Evolutionary conservation across 1,139 yeast species (phyloP).

Genomic region (Yamadazyma mexicana): DNA sequence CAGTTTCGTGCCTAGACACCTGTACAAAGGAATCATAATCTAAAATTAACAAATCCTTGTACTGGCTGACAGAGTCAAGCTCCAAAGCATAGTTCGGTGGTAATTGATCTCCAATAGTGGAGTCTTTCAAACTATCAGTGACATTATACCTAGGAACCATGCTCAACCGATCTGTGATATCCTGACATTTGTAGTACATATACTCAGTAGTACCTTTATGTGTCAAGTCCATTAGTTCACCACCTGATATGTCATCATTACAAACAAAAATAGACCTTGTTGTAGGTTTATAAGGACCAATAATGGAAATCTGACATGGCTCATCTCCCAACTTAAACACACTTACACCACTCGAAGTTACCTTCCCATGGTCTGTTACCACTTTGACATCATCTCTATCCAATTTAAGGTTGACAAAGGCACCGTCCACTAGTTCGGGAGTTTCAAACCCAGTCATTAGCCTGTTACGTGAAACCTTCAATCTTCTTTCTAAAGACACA

Average conservation of each 20-base stretch:
- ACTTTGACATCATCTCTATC: slow-evolving; percentile 2
- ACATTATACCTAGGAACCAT: slow-evolving; percentile 36
- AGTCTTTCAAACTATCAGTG: slow-evolving; percentile 42
- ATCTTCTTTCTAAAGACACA: slow-evolving; percentile 50
- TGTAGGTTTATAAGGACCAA: background rate
- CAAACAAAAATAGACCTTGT: slow-evolving; percentile 5
- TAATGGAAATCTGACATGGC: background rate
- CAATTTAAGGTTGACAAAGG: background rate
- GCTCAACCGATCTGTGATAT: slow-evolving; percentile 20
- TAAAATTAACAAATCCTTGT: slow-evolving; percentile 4
- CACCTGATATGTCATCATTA: slow-evolving; percentile 3
- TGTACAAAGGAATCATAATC: slow-evolving; percentile 1
- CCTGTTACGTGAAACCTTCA: slow-evolving; percentile 51
- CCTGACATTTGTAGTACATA: slow-evolving; percentile 40
- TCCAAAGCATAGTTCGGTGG: slow-evolving; percentile 44
- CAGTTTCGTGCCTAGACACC: background rate
- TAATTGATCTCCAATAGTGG: slow-evolving; percentile 50
- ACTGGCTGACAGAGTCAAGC: slow-evolving; percentile 3
- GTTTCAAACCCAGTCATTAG: slow-evolving; percentile 32
- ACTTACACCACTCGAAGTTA: background rate
- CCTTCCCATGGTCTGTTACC: slow-evolving; percentile 1
- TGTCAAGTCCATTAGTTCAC: slow-evolving; percentile 21
- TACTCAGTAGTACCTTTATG: slow-evolving; percentile 19
- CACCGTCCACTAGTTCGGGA: background rate
- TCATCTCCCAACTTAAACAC: background rate